These are phyloP conservation scores for Panicum miliaceum DNA, from an alignment of 176 grass and related monocot genomes.

Conservation along the genomic window DNA sequence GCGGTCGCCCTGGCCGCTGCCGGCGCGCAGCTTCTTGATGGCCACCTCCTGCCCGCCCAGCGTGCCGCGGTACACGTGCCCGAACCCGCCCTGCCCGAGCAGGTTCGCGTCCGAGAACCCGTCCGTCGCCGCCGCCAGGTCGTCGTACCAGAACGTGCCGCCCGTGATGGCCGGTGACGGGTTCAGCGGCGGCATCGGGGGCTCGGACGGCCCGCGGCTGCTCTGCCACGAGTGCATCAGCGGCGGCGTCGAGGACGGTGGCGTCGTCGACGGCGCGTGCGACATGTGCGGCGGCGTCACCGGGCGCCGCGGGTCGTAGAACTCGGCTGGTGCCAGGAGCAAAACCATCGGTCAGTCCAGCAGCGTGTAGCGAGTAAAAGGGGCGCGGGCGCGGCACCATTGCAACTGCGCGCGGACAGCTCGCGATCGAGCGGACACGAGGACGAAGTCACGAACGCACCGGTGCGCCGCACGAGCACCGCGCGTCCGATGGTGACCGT, in stretches of 20 bases:
- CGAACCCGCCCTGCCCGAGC: conserved; percentile 85
- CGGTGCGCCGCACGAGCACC: neutral
- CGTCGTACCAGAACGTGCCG: conserved; percentile 65
- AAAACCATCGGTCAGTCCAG: conserved; percentile 1
- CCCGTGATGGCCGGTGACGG: conserved; percentile 34
- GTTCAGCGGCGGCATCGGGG: conserved; percentile 24
- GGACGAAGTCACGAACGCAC: too few relatives aligned
- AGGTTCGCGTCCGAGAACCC: conserved; percentile 83
- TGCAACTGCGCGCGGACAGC: neutral
- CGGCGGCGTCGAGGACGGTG: conserved; percentile 45
- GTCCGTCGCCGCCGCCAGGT: conserved; percentile 60
- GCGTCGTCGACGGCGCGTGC: conserved; percentile 29
- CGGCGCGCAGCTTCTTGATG: conserved; percentile 76
- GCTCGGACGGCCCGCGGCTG: conserved; percentile 31
- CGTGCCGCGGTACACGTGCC: conserved; percentile 74
- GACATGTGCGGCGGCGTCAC: conserved; percentile 36
- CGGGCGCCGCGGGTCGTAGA: conserved; percentile 48
- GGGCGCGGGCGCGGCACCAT: neutral
- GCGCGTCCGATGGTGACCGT: conserved; percentile 13
- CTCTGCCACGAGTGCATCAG: conserved; percentile 42
- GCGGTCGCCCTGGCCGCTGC: conserved; percentile 76
- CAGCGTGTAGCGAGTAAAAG: neutral
- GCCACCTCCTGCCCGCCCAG: conserved; percentile 72
- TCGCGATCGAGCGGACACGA: neutral
- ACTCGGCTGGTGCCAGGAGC: conserved; percentile 4